These are phyloP conservation scores for Annona cherimola DNA, from an alignment of 164 flowering plant genomes.

Conservation along the genomic window DNA sequence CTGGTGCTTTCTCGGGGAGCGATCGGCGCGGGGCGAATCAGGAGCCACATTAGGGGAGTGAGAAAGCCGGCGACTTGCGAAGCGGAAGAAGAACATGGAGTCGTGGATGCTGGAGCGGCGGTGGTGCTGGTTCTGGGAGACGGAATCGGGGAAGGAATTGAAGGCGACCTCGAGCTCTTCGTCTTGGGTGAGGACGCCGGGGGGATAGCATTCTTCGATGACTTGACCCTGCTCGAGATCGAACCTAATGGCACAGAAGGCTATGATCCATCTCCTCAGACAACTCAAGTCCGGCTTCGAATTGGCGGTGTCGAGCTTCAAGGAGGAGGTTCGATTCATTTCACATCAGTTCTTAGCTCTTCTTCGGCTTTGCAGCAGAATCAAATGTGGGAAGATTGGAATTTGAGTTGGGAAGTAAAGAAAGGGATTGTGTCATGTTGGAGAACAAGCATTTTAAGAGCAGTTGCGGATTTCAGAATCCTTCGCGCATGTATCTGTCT, in stretches of 20 bases:
- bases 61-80: slow-evolving; percentile 35
- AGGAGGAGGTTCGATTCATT: slow-evolving; percentile 80
- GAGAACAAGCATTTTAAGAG: too few relatives aligned
- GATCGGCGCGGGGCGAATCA: slow-evolving; percentile 18
- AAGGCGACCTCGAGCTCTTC: slow-evolving; percentile 89
- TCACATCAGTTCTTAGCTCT: slow-evolving; percentile 16
- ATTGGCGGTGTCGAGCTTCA: slow-evolving; percentile 44
- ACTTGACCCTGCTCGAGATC: slow-evolving; percentile 99
- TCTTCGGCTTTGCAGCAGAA: too few relatives aligned
- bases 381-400: too few relatives aligned
- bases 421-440: too few relatives aligned
- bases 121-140: slow-evolving; percentile 82
- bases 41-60: slow-evolving; percentile 24
- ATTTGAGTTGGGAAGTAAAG: too few relatives aligned
- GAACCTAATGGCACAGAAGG: slow-evolving; percentile 86
- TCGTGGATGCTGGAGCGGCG: slow-evolving; percentile 93
- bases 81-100: slow-evolving; percentile 92
- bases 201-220: slow-evolving; percentile 90
- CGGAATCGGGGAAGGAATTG: slow-evolving; percentile 94
- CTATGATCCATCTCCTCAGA: slow-evolving; percentile 70
- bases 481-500: too few relatives aligned
- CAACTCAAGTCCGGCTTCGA: slow-evolving; percentile 50
- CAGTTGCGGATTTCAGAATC: too few relatives aligned
- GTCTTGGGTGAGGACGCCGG: slow-evolving; percentile 57
- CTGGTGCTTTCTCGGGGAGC: slow-evolving; percentile 11